These are phyloP conservation scores for Blastocystis hominis DNA, from an alignment of 352 stramenopile species.

Conservation along the genomic window DNA sequence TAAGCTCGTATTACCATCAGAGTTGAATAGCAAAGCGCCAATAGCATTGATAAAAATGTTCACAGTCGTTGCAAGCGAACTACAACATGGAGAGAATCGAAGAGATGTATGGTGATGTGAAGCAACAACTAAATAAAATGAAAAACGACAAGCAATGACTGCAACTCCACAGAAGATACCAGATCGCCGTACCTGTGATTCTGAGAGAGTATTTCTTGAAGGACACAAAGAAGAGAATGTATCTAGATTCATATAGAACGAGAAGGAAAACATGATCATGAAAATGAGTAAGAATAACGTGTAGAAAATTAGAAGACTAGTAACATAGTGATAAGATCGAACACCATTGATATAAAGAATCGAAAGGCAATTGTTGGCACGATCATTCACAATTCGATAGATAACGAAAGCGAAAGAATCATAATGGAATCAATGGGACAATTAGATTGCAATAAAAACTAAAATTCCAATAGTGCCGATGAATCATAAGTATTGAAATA, in stretches of 20 bases:
- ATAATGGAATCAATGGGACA: too few relatives aligned
- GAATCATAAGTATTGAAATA: too few relatives aligned
- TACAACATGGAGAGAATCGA: too few relatives aligned
- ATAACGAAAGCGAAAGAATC: background rate
- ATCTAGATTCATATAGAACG: background rate
- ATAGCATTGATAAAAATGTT: too few relatives aligned
- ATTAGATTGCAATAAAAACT: too few relatives aligned
- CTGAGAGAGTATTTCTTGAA: background rate
- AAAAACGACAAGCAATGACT: too few relatives aligned
- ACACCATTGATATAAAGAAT: constrained; percentile 13
- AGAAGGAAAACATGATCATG: background rate
- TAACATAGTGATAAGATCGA: background rate
- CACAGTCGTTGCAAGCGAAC: too few relatives aligned
- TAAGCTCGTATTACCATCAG: too few relatives aligned
- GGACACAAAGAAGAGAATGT: background rate
- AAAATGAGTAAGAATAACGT: background rate
- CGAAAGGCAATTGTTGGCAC: background rate
- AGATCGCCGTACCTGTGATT: background rate
- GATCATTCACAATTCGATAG: background rate
- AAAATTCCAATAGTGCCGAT: too few relatives aligned
- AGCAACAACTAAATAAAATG: too few relatives aligned
- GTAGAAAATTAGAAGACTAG: background rate
- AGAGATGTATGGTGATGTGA: too few relatives aligned
- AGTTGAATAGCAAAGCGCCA: too few relatives aligned
- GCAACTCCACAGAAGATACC: background rate